Conservation (phyloP, 805 yeast species). For the Metschnikowia aberdeeniae region DNA sequence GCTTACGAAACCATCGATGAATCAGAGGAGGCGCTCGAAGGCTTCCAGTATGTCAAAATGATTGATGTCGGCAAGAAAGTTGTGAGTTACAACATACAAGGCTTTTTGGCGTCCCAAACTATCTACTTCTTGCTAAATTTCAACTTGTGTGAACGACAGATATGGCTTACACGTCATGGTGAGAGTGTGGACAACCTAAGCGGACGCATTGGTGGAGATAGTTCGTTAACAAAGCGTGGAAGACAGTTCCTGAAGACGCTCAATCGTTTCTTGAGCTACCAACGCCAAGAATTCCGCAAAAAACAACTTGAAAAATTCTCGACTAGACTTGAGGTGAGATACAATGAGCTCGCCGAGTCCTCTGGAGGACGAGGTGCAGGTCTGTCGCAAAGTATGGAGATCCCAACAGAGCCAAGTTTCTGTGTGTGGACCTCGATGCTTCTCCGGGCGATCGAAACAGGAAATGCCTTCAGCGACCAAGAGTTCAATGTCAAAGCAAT, state of each 20-base stretch:
- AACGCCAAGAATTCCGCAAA: slow-evolving; percentile 64
- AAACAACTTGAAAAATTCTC: slow-evolving; percentile 55
- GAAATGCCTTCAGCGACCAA: slow-evolving; percentile 68
- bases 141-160: slow-evolving; percentile 83
- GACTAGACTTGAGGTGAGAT: slow-evolving; percentile 41
- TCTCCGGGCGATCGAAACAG: slow-evolving; percentile 72
- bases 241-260: slow-evolving; percentile 67
- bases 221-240: slow-evolving; percentile 77
- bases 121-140: slow-evolving; percentile 80
- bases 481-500: slow-evolving; percentile 76
- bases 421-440: slow-evolving; percentile 94
- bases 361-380: slow-evolving; percentile 15
- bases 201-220: slow-evolving; percentile 92
- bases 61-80: slow-evolving; percentile 94
- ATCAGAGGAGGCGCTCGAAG: slow-evolving; percentile 58
- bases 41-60: slow-evolving; percentile 87
- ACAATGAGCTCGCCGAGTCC: slow-evolving; percentile 28
- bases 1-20: slow-evolving; percentile 91
- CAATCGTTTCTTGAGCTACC: slow-evolving; percentile 66
- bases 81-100: slow-evolving; percentile 84
- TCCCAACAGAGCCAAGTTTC: slow-evolving; percentile 63
- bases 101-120: slow-evolving; percentile 87
- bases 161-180: slow-evolving; percentile 95
- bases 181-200: slow-evolving; percentile 80
- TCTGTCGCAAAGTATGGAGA: slow-evolving; percentile 20